Base-by-base conservation (phyloP, 169 alveolate species). In the Eimeria tenella region DNA sequence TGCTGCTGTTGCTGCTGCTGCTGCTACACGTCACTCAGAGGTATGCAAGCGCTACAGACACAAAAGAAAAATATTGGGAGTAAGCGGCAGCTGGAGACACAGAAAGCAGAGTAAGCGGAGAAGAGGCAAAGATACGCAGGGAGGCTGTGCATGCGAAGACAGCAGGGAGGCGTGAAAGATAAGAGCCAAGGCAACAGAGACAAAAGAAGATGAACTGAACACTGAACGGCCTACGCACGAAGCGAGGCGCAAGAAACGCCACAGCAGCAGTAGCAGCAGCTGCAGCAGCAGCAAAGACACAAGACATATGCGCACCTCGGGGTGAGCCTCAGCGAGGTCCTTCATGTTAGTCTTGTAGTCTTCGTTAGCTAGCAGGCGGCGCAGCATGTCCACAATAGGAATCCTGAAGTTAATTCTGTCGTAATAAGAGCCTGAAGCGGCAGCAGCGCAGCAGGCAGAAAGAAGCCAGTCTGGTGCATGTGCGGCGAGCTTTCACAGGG, bases 321-420 rank as follows among this genome's bases (percentile, higher is more conserved):
- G 94, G n/a, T 50, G 62, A 23, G 77, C 13, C 50, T 62, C 65
- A 13, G 84, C 94, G 31, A 88, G 88, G 62, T 13, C 25, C 8
- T 73, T 82, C 50, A 88, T 49, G 17, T 81, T 60, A 50, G n/a
- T 68, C 5, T 49, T 70, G 87, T 42, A 88, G 42, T 88, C 88
- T 63, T 53, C 52, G 50, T 21, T 13, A n/a, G 82, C 94, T 15
- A 88, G 94, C n/a, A 88, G 94, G 31, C 82, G 81, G 62, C 82
- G 70, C 25, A 74, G 63, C 75, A 88, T 81, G 62, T 88, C 94
- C 5, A 88, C 88, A 53, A 88, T 88, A 17, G 94, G 94, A 19
- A 88, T 88, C 1, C 94, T 73, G 62, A 88, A 88, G 77, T 56
- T 88, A 8, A 88, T 88, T 25, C 94, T 25, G 79, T 88, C 94